A percentile compares a stretch with the other conserved stretches of the same genome.
Evolutionary conservation across 805 yeast genomes (phyloP).

Genomic region (Ogataea salicorniae): DNA sequence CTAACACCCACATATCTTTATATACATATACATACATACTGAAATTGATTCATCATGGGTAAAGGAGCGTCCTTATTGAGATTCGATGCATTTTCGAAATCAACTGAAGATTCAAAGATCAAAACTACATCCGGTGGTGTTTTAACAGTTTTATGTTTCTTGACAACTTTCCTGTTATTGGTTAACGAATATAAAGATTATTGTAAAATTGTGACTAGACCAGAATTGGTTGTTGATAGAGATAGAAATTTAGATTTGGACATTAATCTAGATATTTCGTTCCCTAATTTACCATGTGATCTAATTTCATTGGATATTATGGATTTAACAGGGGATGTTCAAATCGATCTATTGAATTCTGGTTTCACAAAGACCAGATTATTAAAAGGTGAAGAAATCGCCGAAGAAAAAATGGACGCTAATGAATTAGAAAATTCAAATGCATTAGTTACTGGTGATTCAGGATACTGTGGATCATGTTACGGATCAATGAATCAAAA

Average conservation of each 20-base stretch:
- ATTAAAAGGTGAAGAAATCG: slow-evolving; percentile 45
- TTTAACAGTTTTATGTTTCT: slow-evolving; percentile 67
- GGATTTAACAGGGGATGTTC: slow-evolving; percentile 84
- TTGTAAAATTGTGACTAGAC: slow-evolving; percentile 59
- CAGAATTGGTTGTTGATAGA: slow-evolving; percentile 86
- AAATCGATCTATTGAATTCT: slow-evolving; percentile 61
- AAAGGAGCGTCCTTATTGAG: slow-evolving; percentile 41
- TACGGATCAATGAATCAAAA: slow-evolving; percentile 73
- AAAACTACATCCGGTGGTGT: slow-evolving; percentile 88
- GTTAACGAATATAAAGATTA: slow-evolving; percentile 75
- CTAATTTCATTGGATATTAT: slow-evolving; percentile 74
- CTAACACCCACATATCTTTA: background rate
- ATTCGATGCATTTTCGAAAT: slow-evolving; percentile 87
- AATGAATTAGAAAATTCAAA: slow-evolving; percentile 27
- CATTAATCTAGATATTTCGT: slow-evolving; percentile 74
- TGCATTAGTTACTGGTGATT: slow-evolving; percentile 19
- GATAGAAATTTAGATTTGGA: slow-evolving; percentile 70
- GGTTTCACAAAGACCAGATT: slow-evolving; percentile 72
- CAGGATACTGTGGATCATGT: slow-evolving; percentile 78
- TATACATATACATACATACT: background rate
- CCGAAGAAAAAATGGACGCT: slow-evolving; percentile 34
- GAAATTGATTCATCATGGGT: slow-evolving; percentile 17
- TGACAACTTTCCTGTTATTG: slow-evolving; percentile 57
- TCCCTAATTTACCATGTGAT: slow-evolving; percentile 85
- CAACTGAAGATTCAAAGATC: slow-evolving; percentile 89